Base-by-base conservation (phyloP, 2,329 filamentous ascomycete genomes). In the Cytospora piceicola region DNA sequence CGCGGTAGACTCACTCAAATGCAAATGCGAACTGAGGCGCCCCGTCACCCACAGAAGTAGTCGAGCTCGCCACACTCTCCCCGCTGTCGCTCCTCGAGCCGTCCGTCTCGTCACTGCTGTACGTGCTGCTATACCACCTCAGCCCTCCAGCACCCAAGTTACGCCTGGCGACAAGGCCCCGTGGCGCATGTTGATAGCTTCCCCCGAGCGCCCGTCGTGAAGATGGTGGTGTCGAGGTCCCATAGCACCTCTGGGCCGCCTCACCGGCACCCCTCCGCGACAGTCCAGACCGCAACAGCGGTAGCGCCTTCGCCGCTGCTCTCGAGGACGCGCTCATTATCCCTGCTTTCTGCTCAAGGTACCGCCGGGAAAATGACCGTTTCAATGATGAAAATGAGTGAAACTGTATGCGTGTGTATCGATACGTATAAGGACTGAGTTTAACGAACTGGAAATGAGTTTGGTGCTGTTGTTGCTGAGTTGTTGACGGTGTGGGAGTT, bases 1-100 rank as follows among this genome's bases (percentile, higher is more conserved):
- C 6, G 3, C 27, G 20, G 6, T 42, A 46, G 14, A 71, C 74
- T 70, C 69, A 76, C 74, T 76, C 74, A 63, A 76, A 76, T 7
- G 65, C 67, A 30, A 68, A 68, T 4, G 65, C 62, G 30, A 68
- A 65, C 36, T 39, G 15, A 24, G 61, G 58, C 49, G 15, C 30
- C 36, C n/a, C 56, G 57, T 24, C 51, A 36, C 52, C 34, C 14
- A 36, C 39, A 29, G 63, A 52, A 15, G 57, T 61, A 27, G 34
- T 51, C 49, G 63, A 65, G 51, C 61, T 63, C 30, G 57, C 51
- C n/a, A 54, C 51, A 27, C 63, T 61, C 36, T 39, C 51, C n/a
- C 63, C 32, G 8, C 51, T 49, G 1, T 64, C 57, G 7, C 49
- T 6, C 49, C 15, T 36, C 51, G 53, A 17, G 27, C 32, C 20